These are phyloP conservation scores for Neobulgaria alba DNA, from an alignment of 2,329 filamentous ascomycete species.

Conservation along the genomic window DNA sequence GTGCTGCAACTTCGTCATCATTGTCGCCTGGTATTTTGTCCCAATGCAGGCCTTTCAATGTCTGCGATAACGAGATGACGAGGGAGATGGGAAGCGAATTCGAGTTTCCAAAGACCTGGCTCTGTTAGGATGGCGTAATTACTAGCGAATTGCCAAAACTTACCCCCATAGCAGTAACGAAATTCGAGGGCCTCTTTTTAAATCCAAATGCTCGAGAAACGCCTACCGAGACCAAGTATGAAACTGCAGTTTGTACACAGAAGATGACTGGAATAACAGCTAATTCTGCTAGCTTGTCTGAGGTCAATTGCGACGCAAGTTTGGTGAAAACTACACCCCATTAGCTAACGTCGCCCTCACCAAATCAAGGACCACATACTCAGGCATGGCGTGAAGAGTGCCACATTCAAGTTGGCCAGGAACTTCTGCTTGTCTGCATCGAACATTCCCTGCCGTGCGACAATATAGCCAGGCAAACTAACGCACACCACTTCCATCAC, in stretches of 20 bases:
- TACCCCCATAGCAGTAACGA: constrained; percentile 90
- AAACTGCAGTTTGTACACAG: constrained; percentile 76
- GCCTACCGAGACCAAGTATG: constrained; percentile 64
- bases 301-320: constrained; percentile 85
- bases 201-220: constrained; percentile 74
- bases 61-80: constrained; percentile 88
- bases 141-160: constrained; percentile 20
- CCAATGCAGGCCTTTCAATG: constrained; percentile 88
- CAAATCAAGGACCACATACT: constrained; percentile 48
- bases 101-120: constrained; percentile 85
- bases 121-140: constrained; percentile 9
- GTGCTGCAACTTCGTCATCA: constrained; percentile 86
- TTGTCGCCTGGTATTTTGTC: constrained; percentile 84
- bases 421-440: constrained; percentile 96
- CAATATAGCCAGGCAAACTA: constrained; percentile 85
- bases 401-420: constrained; percentile 90
- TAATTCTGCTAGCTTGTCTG: constrained; percentile 81
- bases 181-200: constrained; percentile 79
- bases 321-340: constrained; percentile 76
- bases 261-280: constrained; percentile 96
- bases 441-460: constrained; percentile 85
- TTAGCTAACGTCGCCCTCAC: constrained; percentile 7
- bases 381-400: constrained; percentile 92
- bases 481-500: constrained; percentile 94
- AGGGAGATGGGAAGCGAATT: constrained; percentile 97